Evolutionary conservation across 192 early-diverging fungal genomes (phyloP), one percentile per base, ranked within the genome.

Genomic region (Mortierella hygrophila): DNA sequence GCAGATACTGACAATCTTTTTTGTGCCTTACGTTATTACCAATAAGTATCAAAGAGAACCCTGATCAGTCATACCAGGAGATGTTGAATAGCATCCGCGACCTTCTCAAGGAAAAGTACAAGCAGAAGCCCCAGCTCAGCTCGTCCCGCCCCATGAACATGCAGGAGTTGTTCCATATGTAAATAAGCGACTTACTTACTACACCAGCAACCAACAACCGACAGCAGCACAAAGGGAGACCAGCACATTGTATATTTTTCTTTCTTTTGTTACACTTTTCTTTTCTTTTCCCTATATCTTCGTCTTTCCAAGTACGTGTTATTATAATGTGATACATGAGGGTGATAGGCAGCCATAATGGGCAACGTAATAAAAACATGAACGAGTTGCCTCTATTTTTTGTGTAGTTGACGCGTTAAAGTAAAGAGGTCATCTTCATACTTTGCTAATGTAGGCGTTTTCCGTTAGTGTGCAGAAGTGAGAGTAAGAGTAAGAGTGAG

Each of bases 101-200:
- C 0, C 89, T 91, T 55, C 81, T 96, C 69, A 76, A 82, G 46
- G 79, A 90, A n/a, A 79, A 88, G 76, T 95, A 94, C 86, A 88
- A 79, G n/a, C 94, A 96, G 80, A 90, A 94, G 76, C 95, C 95
- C 11, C 95, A 96, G 88, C 89, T 96, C 68, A 92, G 91, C 73
- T 90, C 93, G 20, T 93, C 93, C n/a, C 89, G 90, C 21, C 80
- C 88, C 42, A 92, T 95, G 89, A 91, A 95, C 84, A 91, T 94
- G 91, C 83, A 93, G 75, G 90, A 92, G n/a, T 40, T 87, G n/a
- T 94, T 94, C 80, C 90, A 91, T 70, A 93, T 94, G 93, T 94
- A 92, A 77, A 68, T 23, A 23, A 8, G 15, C 10, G 60, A 65
- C 60, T 32, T 7, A 65, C 8, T 21, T 9, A 57, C 8, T 57